These are phyloP conservation scores for Tolypocladium nubicola DNA, from an alignment of 2,329 filamentous ascomycete species.

Conservation along the genomic window DNA sequence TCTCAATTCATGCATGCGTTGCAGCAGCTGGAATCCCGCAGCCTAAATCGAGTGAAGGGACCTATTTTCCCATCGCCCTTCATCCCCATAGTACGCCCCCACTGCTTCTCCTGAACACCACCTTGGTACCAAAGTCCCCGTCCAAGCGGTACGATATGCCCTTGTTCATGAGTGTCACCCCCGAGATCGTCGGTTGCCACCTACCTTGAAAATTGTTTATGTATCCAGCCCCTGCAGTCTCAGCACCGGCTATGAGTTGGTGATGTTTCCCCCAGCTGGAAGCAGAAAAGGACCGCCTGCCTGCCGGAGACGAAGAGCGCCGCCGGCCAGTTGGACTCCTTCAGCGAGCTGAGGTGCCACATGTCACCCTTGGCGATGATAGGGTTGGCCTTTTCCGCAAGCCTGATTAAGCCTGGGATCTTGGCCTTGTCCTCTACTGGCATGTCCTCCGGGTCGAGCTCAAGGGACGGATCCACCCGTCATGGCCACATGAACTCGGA, in stretches of 20 bases:
- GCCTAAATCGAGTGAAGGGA: no score
- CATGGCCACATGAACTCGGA: slow-evolving; percentile 56
- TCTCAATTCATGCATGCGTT: background rate
- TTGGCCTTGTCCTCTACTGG: slow-evolving; percentile 36
- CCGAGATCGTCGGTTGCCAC: slow-evolving; percentile 42
- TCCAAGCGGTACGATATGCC: slow-evolving; percentile 43
- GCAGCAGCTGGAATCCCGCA: background rate
- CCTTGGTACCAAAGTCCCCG: slow-evolving; percentile 44
- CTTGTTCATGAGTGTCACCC: slow-evolving; percentile 51
- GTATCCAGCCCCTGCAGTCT: slow-evolving; percentile 47
- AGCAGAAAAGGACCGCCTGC: slow-evolving; percentile 46
- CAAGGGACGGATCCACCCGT: slow-evolving; percentile 58
- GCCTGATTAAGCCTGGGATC: slow-evolving; percentile 42
- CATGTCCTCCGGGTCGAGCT: slow-evolving; percentile 46
- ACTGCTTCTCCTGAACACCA: slow-evolving; percentile 41
- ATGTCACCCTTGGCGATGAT: slow-evolving; percentile 47
- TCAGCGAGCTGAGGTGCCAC: slow-evolving; percentile 47
- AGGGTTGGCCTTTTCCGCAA: slow-evolving; percentile 47
- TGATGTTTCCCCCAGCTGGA: slow-evolving; percentile 42
- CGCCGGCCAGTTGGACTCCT: slow-evolving; percentile 51
- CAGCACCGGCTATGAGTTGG: slow-evolving; percentile 41
- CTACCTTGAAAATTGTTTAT: slow-evolving; percentile 39
- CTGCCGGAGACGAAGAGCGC: slow-evolving; percentile 43
- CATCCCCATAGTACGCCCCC: background rate
- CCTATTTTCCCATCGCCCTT: no score